Base-by-base conservation (phyloP, 78 protist species). In the Speleostelium caveatum region DNA sequence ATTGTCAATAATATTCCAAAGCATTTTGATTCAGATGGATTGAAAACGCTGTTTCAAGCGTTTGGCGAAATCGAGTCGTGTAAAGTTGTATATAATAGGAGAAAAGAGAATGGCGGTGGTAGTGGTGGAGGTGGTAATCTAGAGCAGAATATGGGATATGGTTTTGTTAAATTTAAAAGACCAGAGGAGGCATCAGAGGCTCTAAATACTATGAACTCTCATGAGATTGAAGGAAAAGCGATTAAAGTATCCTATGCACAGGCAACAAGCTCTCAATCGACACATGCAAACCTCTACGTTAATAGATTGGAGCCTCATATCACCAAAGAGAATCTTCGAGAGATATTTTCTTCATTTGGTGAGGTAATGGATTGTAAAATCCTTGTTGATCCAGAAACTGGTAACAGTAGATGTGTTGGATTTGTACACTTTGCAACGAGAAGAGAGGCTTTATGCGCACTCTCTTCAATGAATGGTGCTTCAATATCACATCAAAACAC, bases 301-400 rank as follows among this genome's bases (percentile, higher is more conserved):
- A 75, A 75, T 45, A 61, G 86, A 61, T 63, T 75, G 17, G 86
- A 75, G 32, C 86, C 86, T 39, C 86, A 75, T 17, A 38, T 75
- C 16, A 75, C 86, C 45, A 75, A 75, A 42, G 59, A 65, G 19
- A 63, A 42, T 32, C 33, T 75, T 10, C 33, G 33, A 39, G 86
- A 75, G 58, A 32, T 63, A 19, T 75, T 75, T 61, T 17, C 41
- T 14, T 28, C 24, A 21, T 75, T 75, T 75, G 86, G 86, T 41
- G 86, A 75, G 0, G 73, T 75, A 3, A 32, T 62, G n/a, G 86
- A 75, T 4, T 32, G 73, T 19, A 75, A 45, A 42, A 75, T 75
- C n/a, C 56, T 75, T 4, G 26, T 66, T 1, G 86, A 75, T 19
- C 86, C 73, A n/a, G 55, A 59, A 17, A 75, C 86, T 21, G 73